These are phyloP conservation scores for Hyaloscypha hepaticicola DNA, from an alignment of 495 filamentous ascomycete genomes.

Conservation along the genomic window DNA sequence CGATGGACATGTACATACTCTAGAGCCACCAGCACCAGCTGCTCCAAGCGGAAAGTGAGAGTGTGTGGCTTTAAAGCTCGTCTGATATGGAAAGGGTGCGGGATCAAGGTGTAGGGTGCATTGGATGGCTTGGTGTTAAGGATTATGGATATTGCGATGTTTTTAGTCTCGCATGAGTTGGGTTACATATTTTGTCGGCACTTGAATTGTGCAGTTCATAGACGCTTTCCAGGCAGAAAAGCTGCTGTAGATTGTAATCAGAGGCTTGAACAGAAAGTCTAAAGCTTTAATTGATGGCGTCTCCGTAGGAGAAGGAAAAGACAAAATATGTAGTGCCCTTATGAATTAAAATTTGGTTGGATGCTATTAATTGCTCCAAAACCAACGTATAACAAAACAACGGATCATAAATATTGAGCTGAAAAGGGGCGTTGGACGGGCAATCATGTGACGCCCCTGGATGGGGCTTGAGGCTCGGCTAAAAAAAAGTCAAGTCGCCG, in stretches of 20 bases:
- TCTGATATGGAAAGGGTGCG: not conserved
- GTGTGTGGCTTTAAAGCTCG: not conserved
- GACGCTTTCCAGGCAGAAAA: conserved; percentile 17
- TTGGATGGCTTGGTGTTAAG: conserved; percentile 7
- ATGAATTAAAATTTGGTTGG: not conserved
- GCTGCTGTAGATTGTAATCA: conserved; percentile 28
- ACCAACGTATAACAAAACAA: not conserved
- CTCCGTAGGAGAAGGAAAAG: not conserved
- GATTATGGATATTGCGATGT: conserved; percentile 9
- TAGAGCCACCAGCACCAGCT: conserved; percentile 46
- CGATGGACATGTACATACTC: conserved; percentile 50
- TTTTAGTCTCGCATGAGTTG: conserved; percentile 4
- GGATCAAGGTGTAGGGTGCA: not conserved
- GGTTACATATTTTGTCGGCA: conserved; percentile 9
- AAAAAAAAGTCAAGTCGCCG: conserved; percentile 35
- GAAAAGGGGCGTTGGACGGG: not conserved
- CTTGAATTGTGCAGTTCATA: conserved; percentile 12
- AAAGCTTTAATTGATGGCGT: not conserved
- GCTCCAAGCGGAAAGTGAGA: conserved; percentile 4
- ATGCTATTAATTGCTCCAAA: not conserved
- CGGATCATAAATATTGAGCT: not conserved
- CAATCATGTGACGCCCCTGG: conserved; percentile 21
- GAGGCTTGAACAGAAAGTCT: not conserved
- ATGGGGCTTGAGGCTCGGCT: conserved; percentile 17
- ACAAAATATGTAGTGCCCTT: not conserved